Percentiles rank a stretch among this genome's conserved stretches.
These are phyloP conservation scores for Calocybe indica DNA, from an alignment of 768 basidiomycete species.

Conservation along the genomic window DNA sequence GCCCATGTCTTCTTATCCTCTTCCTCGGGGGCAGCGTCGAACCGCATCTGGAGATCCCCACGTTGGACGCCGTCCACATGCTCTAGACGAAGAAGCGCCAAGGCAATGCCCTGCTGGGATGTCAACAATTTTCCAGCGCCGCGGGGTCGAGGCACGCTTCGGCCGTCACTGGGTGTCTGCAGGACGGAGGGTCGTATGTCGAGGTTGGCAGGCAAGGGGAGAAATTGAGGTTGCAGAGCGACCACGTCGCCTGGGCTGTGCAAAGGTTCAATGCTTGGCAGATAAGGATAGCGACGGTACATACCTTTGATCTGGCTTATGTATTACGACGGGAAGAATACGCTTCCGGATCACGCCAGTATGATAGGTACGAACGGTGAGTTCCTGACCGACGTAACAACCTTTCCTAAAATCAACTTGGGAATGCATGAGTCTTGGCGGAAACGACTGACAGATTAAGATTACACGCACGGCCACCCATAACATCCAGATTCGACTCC, in stretches of 20 bases:
- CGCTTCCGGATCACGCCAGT: constrained; percentile 89
- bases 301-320: constrained; percentile 30
- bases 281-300: constrained; percentile 7
- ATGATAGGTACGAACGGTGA: constrained; percentile 95
- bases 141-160: constrained; percentile 50
- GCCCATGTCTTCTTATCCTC: constrained; percentile 26
- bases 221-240: constrained; percentile 12
- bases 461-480: constrained; percentile 76
- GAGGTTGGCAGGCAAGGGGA: constrained; percentile 23
- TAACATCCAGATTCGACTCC: constrained; percentile 91
- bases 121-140: constrained; percentile 73
- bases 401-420: constrained; percentile 94
- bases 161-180: constrained; percentile 15
- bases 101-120: constrained; percentile 52
- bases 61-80: constrained; percentile 51
- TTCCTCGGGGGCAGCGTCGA: constrained; percentile 25
- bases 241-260: constrained; percentile 9
- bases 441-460: not conserved
- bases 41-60: constrained; percentile 38
- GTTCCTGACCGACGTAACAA: constrained; percentile 96
- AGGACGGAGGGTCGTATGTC: constrained; percentile 31
- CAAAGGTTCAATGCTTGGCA: constrained; percentile 1
- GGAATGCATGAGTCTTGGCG: constrained; percentile 6
- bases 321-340: constrained; percentile 72
- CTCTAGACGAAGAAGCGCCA: constrained; percentile 79